phyloP scores from a whole-genome alignment of 208 protist species.

The Porcisia deanei region DNA sequence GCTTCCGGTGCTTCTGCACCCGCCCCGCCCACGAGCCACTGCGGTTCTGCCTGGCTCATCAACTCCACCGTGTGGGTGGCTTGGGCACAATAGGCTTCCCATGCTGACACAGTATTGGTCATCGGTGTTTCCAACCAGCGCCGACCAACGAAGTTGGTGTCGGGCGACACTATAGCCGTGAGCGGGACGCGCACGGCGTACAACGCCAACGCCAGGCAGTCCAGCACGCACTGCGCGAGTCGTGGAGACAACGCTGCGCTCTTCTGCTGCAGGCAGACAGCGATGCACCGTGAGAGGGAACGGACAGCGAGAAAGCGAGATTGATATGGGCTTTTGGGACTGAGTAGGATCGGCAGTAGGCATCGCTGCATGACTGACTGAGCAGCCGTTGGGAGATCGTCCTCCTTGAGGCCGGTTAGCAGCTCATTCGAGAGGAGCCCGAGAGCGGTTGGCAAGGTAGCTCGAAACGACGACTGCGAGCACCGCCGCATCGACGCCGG shows the following conservation, averaged over 20 bases:
- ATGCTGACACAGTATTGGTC: slow-evolving; percentile 1
- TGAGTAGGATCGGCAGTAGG: slow-evolving; percentile 69
- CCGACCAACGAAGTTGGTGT: slow-evolving; percentile 18
- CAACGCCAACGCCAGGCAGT: slow-evolving; percentile 33
- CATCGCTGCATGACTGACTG: slow-evolving; percentile 64
- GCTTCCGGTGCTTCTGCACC: not conserved
- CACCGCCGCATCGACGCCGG: slow-evolving; percentile 69
- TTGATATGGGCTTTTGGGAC: slow-evolving; percentile 35
- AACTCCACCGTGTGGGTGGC: slow-evolving; percentile 15
- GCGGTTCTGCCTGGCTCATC: slow-evolving; percentile 25
- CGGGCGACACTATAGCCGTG: slow-evolving; percentile 11
- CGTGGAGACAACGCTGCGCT: slow-evolving; percentile 10
- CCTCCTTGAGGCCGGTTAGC: slow-evolving; percentile 37
- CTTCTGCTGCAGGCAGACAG: slow-evolving; percentile 41
- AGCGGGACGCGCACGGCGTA: slow-evolving; percentile 28
- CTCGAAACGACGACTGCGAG: slow-evolving; percentile 64
- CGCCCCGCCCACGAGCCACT: slow-evolving; percentile 24
- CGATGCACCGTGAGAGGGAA: slow-evolving; percentile 59
- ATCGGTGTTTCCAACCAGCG: slow-evolving; percentile 18
- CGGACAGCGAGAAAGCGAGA: slow-evolving; percentile 48
- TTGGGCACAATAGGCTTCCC: slow-evolving; percentile 17
- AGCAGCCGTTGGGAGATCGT: slow-evolving; percentile 31
- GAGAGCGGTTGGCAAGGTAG: slow-evolving; percentile 62
- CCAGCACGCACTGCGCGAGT: slow-evolving; percentile 36
- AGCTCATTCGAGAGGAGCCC: slow-evolving; percentile 67